A percentile compares a stretch with the other conserved stretches of the same genome.
Evolutionary conservation across 2,329 filamentous ascomycete genomes (phyloP).

Genomic region (Neophaeococcomyces mojaviensis): DNA sequence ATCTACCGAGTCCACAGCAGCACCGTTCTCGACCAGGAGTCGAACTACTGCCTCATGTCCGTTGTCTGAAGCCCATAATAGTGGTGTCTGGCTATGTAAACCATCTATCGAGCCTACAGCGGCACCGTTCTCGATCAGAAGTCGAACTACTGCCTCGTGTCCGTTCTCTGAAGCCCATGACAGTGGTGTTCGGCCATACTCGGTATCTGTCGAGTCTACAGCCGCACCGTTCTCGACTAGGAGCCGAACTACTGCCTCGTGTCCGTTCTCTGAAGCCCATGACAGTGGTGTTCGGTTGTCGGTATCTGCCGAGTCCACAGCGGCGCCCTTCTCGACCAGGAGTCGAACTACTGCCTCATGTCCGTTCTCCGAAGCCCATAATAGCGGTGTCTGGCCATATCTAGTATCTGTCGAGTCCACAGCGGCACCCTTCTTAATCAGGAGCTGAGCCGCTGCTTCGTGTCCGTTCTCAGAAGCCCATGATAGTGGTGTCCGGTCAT

Average conservation of each 20-base stretch:
- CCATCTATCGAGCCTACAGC: not conserved
- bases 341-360: too few relatives aligned
- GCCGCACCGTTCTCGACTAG: conserved; percentile 12
- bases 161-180: conserved; percentile 7
- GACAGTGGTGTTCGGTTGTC: not conserved
- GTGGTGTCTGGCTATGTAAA: conserved; percentile 2
- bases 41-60: conserved; percentile 6
- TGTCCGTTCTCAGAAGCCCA: not conserved
- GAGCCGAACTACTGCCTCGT: conserved; percentile 11
- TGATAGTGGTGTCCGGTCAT: not conserved
- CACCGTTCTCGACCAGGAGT: conserved; percentile 6
- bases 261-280: not conserved
- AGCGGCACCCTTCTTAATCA: conserved; percentile 7
- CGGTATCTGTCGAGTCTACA: not conserved
- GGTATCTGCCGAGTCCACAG: not conserved
- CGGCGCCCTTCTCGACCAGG: not conserved
- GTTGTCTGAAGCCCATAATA: not conserved
- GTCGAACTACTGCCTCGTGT: conserved; percentile 11
- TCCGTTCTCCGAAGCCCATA: too few relatives aligned
- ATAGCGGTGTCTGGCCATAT: too few relatives aligned
- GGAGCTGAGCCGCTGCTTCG: conserved; percentile 2
- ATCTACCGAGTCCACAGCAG: conserved; percentile 1
- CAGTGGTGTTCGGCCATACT: conserved; percentile 8
- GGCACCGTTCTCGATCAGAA: conserved; percentile 11
- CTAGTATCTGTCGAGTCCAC: too few relatives aligned